Conservation (phyloP, 345 rosid species). For the Citrus cavaleriei region DNA sequence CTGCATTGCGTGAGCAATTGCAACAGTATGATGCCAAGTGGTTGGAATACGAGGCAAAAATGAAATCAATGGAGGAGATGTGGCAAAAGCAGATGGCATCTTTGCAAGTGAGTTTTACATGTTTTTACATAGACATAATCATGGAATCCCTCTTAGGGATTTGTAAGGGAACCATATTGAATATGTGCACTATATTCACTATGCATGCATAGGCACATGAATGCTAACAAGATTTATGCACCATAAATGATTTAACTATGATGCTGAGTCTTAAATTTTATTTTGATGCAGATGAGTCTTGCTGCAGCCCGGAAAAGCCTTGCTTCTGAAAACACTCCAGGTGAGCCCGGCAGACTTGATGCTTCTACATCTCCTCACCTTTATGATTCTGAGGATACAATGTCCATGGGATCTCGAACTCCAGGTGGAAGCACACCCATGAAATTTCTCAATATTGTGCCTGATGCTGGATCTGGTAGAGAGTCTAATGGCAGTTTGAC, state of each 20-base stretch:
- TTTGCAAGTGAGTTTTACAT: constrained; percentile 59
- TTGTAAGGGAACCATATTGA: neutral
- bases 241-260: neutral
- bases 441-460: constrained; percentile 31
- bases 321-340: constrained; percentile 44
- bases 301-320: constrained; percentile 74
- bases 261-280: neutral
- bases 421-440: constrained; percentile 60
- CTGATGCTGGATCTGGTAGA: constrained; percentile 41
- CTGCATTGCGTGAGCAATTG: constrained; percentile 67
- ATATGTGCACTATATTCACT: neutral
- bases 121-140: neutral
- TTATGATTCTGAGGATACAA: constrained; percentile 69
- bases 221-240: neutral
- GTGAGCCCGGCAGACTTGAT: constrained; percentile 52
- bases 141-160: neutral
- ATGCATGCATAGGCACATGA: neutral
- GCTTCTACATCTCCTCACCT: constrained; percentile 49
- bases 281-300: constrained; percentile 60
- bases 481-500: constrained; percentile 55
- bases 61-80: constrained; percentile 94
- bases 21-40: constrained; percentile 64
- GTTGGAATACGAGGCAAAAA: constrained; percentile 75
- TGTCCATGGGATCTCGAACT: constrained; percentile 55
- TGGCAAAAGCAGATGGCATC: constrained; percentile 94